A percentile compares a stretch with the other conserved stretches of the same genome.
Evolutionary conservation across 768 basidiomycete genomes (phyloP).

Genomic region (Boletus insuetus): DNA sequence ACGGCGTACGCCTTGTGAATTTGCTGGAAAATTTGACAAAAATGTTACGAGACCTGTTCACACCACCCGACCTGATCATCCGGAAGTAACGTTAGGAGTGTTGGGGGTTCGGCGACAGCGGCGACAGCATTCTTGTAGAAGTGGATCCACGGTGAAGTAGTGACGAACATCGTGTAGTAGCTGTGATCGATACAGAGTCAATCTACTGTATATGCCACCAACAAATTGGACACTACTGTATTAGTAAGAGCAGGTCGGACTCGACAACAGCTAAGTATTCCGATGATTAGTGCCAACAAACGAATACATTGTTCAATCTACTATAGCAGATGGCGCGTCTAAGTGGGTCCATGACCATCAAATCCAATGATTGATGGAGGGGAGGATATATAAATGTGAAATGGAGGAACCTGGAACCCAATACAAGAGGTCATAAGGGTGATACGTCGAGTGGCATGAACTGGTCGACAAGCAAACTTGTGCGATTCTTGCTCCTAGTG

Average conservation of each 20-base stretch:
- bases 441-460: conserved; percentile 15
- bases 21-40: neutral
- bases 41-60: conserved; percentile 29
- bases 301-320: conserved; percentile 4
- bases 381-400: conserved; percentile 1
- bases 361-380: neutral
- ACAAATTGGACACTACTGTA: too few relatives aligned
- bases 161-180: neutral
- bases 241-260: too few relatives aligned
- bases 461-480: conserved; percentile 40
- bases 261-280: too few relatives aligned
- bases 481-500: conserved; percentile 50
- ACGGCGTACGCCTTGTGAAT: neutral
- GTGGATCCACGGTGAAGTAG: conserved; percentile 10
- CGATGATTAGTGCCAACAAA: neutral
- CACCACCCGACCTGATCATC: conserved; percentile 36
- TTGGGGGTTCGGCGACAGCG: conserved; percentile 30
- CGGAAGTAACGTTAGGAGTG: conserved; percentile 31
- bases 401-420: neutral
- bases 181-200: too few relatives aligned
- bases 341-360: neutral
- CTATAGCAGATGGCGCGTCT: neutral
- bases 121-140: conserved; percentile 28
- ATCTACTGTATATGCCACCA: too few relatives aligned
- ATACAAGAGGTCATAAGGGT: conserved; percentile 10